Evolutionary conservation across 441 rosid species (phyloP).

Genomic region (Dalechampia spathulata): DNA sequence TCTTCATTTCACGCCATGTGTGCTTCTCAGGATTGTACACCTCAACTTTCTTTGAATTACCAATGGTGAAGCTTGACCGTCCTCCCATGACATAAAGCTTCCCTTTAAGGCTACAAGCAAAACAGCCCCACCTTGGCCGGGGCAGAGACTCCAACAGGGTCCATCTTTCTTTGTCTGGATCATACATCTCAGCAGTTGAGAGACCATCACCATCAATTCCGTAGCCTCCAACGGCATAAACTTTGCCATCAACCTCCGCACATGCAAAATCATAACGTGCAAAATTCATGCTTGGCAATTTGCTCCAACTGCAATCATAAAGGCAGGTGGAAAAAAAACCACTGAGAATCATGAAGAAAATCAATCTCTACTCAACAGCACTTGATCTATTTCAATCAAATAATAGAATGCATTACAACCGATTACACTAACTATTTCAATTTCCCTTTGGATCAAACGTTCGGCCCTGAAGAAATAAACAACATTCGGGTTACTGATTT

Average conservation of each 20-base stretch:
- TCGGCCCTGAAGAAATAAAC: too few relatives aligned
- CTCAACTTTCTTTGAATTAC: constrained; percentile 75
- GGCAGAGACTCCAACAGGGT: constrained; percentile 64
- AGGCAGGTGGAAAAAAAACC: background rate
- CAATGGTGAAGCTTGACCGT: constrained; percentile 91
- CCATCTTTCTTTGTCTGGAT: constrained; percentile 68
- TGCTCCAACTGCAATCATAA: constrained; percentile 71
- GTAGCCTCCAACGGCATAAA: constrained; percentile 82
- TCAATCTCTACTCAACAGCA: too few relatives aligned
- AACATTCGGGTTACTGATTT: too few relatives aligned
- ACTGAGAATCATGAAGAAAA: background rate
- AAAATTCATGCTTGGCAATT: constrained; percentile 60
- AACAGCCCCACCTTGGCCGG: constrained; percentile 90
- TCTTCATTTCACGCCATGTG: constrained; percentile 78
- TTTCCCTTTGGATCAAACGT: too few relatives aligned
- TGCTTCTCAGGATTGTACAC: constrained; percentile 66
- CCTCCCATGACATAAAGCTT: constrained; percentile 99
- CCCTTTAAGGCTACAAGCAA: constrained; percentile 73
- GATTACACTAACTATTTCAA: too few relatives aligned
- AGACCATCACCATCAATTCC: constrained; percentile 69
- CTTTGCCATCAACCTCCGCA: constrained; percentile 69
- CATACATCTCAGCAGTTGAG: constrained; percentile 74
- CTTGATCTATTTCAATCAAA: too few relatives aligned
- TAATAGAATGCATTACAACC: too few relatives aligned
- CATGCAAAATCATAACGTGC: constrained; percentile 92